Evolutionary conservation across 2,329 filamentous ascomycete species (phyloP), one percentile per base, ranked within the genome.

Genomic region (Coniella lustricola): DNA sequence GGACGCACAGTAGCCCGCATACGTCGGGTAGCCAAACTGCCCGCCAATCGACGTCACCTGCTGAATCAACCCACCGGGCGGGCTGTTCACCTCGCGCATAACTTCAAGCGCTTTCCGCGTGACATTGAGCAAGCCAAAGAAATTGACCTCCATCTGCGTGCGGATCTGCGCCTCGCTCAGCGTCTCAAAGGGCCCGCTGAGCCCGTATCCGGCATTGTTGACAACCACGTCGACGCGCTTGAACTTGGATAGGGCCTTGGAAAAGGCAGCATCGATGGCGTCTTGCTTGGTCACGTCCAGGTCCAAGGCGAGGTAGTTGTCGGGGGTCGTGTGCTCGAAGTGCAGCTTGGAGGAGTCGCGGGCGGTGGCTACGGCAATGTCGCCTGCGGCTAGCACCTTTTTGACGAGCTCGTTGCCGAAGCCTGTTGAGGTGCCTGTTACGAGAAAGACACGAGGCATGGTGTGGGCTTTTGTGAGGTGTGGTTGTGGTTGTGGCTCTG

Each of bases 281-380:
- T 53, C 48, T 13, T 70, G 29, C 14, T 44, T 42, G 31, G 46
- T 49, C n/a, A 49, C 46, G 22, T 49, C 46, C 2, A 49, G 34
- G 22, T 49, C 38, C 12, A 49, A 32, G 34, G 46, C 38, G 16
- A 43, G n/a, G 13, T 43, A 41, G 37, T 49, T 49, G 9, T 39
- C 62, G 1, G 65, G 50, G 1, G 63, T 59, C 0, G 71, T 75
- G 8, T 77, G 67, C 51, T 79, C 76, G 8, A 79, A 67, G 12
- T 62, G 59, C 25, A 75, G 62, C 21, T 64, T 64, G 3, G 63
- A 56, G 0, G 65, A 54, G 36, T 63, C 64, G 29, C 75, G 72
- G 1, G 74, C 69, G 0, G 73, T 75, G 2, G 75, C 76, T 36
- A 78, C 62, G 50, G 76, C 75, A 1, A 61, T 65, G 58, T 79